Base-by-base conservation (phyloP, 1,284 basidiomycete species). In the Boletus hoseneyae region DNA sequence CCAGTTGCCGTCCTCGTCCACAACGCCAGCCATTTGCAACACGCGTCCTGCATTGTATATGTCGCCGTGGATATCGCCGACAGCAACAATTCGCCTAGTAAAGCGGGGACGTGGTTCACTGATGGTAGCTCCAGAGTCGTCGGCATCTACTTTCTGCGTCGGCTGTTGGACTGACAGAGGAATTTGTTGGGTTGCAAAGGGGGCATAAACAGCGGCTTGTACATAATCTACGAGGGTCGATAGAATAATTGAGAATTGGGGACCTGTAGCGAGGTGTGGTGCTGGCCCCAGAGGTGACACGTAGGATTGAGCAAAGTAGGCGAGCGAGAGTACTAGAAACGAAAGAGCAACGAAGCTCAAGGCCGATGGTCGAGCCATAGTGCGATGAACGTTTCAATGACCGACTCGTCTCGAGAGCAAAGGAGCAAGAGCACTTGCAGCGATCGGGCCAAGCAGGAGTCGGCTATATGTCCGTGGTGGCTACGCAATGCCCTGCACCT, bases 1-100 rank as follows among this genome's bases (percentile, higher is more conserved):
- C 93, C 93, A 96, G 46, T 83, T 71, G 0, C 80, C 83, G 3
- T 77, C 62, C n/a, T 79, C 72, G 56, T 87, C 80, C 4, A 87
- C 80, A 6, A 95, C 79, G 3, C 77, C 75, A 6, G 90, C 82
- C 76, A 93, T 90, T 38, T 83, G 74, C 29, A 96, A 73, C 6
- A 95, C 90, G 37, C 71, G 73, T 45, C 73, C 69, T 16, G 83
- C 79, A 58, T 85, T 84, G 4, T 67, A 64, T 15, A 83, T 61
- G 66, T 87, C 84, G 3, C 84, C 82, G 56, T 87, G 85, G 23
- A 87, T 65, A 60, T 87, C 85, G 7, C 85, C 85, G 4, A 87
- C 76, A 11, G 85, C 85, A 0, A 87, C 73, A 29, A 83, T 78
- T 33, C 65, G 68, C 33, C 66, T 58, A 12, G 61, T 47, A 50